Evolutionary conservation across 257 asterid genomes (phyloP).

Genomic region (Capsicum rhomboideum): DNA sequence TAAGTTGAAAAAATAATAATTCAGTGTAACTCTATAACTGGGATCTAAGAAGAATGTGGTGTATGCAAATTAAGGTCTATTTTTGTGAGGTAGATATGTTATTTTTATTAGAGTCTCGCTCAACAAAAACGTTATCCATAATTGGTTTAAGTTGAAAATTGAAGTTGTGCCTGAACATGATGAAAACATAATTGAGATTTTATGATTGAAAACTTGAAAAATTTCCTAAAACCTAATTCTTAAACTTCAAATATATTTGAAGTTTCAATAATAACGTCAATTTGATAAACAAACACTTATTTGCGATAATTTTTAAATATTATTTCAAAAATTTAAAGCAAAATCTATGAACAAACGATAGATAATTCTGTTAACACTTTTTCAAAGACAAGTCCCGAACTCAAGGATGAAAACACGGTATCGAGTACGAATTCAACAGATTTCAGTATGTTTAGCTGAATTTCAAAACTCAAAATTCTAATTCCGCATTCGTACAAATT

Average conservation of each 20-base stretch:
- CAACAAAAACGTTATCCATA: no score
- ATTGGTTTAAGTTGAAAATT: background rate
- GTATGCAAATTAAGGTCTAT: no score
- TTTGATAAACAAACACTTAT: background rate
- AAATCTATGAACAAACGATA: background rate
- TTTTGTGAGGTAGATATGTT: no score
- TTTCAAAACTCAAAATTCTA: background rate
- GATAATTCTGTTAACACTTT: background rate
- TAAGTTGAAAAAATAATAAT: no score
- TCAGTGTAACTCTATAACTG: no score
- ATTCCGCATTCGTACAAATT: no score
- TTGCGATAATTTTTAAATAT: background rate
- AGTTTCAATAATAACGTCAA: no score
- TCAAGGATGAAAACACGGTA: background rate
- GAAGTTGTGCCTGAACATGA: no score
- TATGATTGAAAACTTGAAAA: background rate
- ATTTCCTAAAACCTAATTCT: background rate
- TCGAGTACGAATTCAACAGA: background rate
- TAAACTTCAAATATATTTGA: no score
- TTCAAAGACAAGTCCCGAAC: background rate
- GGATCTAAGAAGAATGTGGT: no score
- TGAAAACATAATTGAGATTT: background rate
- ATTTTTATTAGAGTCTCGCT: no score
- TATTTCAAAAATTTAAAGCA: background rate
- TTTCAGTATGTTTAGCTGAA: background rate